phyloP scores from a whole-genome alignment of 306 rosid genomes.

The Morella rubra region DNA sequence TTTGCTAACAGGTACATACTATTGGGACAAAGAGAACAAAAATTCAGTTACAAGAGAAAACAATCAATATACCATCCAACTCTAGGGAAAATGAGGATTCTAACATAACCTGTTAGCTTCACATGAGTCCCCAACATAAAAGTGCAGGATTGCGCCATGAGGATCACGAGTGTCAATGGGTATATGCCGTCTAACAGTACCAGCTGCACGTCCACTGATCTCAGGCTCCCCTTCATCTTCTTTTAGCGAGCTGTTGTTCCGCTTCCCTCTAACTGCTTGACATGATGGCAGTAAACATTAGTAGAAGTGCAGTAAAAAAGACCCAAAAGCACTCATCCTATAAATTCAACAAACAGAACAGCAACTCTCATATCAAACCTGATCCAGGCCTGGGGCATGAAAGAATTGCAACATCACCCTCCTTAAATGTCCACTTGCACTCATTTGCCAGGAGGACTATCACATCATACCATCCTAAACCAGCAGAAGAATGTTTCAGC shows the following conservation, averaged over 20 bases:
- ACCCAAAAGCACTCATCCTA: not conserved
- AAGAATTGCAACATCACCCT: constrained; percentile 98
- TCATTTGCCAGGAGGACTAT: constrained; percentile 83
- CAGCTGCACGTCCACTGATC: constrained; percentile 81
- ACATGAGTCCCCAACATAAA: constrained; percentile 83
- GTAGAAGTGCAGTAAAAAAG: constrained; percentile 1
- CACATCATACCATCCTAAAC: constrained; percentile 93
- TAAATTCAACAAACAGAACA: not conserved
- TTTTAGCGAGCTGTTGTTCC: constrained; percentile 47
- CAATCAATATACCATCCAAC: not conserved
- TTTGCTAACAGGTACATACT: not conserved
- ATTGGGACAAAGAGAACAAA: not conserved
- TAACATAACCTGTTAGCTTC: constrained; percentile 64
- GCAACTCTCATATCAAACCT: constrained; percentile 52
- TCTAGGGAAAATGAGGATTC: constrained; percentile 10
- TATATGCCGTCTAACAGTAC: constrained; percentile 87
- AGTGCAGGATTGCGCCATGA: constrained; percentile 90
- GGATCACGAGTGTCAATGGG: constrained; percentile 94
- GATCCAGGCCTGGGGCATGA: constrained; percentile 92
- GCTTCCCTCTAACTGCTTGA: constrained; percentile 69
- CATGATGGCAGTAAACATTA: constrained; percentile 25
- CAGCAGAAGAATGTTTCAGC: constrained; percentile 28
- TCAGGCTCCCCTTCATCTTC: constrained; percentile 74
- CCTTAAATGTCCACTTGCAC: constrained; percentile 95
- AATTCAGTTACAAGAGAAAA: not conserved